Evolutionary conservation across 2,329 filamentous ascomycete genomes (phyloP), one percentile per base, ranked within the genome.

Genomic region (Conoideocrella luteorostrata): DNA sequence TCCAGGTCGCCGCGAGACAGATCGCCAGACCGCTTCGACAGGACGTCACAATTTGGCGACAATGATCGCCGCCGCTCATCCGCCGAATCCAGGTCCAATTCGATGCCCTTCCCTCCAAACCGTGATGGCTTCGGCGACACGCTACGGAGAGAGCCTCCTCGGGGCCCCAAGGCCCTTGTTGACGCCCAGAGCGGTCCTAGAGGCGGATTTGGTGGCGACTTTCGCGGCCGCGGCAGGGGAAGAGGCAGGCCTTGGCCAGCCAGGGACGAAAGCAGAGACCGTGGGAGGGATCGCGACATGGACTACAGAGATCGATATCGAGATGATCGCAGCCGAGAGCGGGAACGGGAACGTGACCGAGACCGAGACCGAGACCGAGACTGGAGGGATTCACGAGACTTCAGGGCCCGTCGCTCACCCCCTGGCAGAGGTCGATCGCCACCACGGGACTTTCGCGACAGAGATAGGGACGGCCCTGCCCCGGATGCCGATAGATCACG

Each of bases 121-220:
- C 72, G 81, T 51, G 78, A 82, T 51, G 61, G 57, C 11, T 81
- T 80, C 49, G 71, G 74, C 43, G 77, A 80, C 53, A 59, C 73
- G 52, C 50, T 74, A 59, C 61, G 69, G 23, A 75, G 84, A 51
- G 87, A 94, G 50, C 83, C 86, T 2, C 89, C 89, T 3, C 77
- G 88, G 44, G 89, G 86, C 0, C 88, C 89, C 10, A 88, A 90
- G 62, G 87, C 86, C 4, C 69, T 89, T 45, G 76, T 85, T 47
- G 86, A 91, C 48, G 67, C 78, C 23, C 76, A 79, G n/a, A 78
- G 75, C 50, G 81, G 80, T 23, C 83, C 81, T 12, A 76, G 86
- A 45, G 83, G 81, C 45, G 80, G 78, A 7, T 86, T 83, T 56
- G 68, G 69, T 3, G 74, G 78, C 20, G 85, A 88, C 41, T 83